Evolutionary conservation across 1,284 basidiomycete genomes (phyloP).

Genomic region (Ceratobasidium sp.): DNA sequence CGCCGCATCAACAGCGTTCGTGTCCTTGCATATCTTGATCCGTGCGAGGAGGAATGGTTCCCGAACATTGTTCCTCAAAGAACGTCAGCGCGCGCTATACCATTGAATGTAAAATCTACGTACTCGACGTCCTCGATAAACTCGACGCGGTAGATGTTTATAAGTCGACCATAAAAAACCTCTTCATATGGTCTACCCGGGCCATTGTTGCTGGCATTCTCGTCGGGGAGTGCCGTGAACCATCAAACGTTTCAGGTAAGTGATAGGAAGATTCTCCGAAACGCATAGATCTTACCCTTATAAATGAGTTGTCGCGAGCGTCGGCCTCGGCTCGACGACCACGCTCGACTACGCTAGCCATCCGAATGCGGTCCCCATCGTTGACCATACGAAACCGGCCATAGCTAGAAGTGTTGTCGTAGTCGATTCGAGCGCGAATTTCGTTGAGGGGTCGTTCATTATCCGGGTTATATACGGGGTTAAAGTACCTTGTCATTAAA

Average conservation of each 20-base stretch:
- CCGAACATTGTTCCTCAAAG: neutral
- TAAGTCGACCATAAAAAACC: conserved; percentile 11
- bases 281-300: neutral
- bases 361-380: conserved; percentile 7
- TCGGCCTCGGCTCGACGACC: too few relatives aligned
- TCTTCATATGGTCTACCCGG: neutral
- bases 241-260: neutral
- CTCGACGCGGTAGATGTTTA: conserved; percentile 13
- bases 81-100: neutral
- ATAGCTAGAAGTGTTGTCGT: neutral
- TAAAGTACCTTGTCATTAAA: neutral
- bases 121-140: conserved; percentile 4
- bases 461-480: neutral
- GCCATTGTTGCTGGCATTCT: conserved; percentile 2
- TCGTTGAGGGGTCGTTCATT: neutral
- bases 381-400: neutral
- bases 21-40: neutral
- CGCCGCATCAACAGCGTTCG: conserved; percentile 12
- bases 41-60: conserved; percentile 5
- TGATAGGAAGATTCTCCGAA: too few relatives aligned
- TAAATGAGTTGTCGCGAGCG: conserved; percentile 21
- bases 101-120: neutral
- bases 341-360: neutral
- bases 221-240: conserved; percentile 11
- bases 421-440: neutral